Base-by-base conservation (phyloP, 2,329 filamentous ascomycete genomes). In the Xylaria sp. region DNA sequence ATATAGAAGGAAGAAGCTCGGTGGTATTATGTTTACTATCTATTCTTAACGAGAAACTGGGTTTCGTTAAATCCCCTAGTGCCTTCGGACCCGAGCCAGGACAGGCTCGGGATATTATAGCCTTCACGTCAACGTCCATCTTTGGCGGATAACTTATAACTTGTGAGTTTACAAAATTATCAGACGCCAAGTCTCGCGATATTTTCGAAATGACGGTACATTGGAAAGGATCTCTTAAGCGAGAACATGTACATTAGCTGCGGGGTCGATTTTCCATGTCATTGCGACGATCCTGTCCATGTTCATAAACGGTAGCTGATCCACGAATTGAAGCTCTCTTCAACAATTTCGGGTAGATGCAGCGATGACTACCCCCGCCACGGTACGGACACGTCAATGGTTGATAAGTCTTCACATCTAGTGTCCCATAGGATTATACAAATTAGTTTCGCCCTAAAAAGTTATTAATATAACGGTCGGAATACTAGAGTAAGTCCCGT, bases 21-120 rank as follows among this genome's bases (percentile, higher is more conserved):
- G 49, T 48, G 7, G 23, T 46, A 49, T 57, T 57, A 56, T 7
- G 51, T 46, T 36, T 25, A 28, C 33, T 46, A 7, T 31, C 60
- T 63, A 63, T 63, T 63, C 49, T 48, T 63, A 20, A 56, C 49
- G 18, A 46, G 8, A 8, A 15, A 8, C 49, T 25, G 46, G 58
- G 49, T 20, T 55, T 61, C 46, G 12, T 23, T 43, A 23, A 25
- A 20, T 18, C 31, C 60, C 15, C 23, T n/a, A 31, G 15, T 36
- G 15, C n/a, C 31, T 3, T 23, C 36, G 36, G 15, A 4, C 12
- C 36, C 20, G 55, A 43, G 9, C 28, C 18, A 43, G 36, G 18
- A 41, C 23, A 39, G 18, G 39, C 20, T 46, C 18, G 18, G 39
- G 39, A 58, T 28, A 46, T 18, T 13, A 43, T n/a, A 28, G 13